Evolutionary conservation across 768 basidiomycete genomes (phyloP).

Genomic region (Tricholomella constricta): DNA sequence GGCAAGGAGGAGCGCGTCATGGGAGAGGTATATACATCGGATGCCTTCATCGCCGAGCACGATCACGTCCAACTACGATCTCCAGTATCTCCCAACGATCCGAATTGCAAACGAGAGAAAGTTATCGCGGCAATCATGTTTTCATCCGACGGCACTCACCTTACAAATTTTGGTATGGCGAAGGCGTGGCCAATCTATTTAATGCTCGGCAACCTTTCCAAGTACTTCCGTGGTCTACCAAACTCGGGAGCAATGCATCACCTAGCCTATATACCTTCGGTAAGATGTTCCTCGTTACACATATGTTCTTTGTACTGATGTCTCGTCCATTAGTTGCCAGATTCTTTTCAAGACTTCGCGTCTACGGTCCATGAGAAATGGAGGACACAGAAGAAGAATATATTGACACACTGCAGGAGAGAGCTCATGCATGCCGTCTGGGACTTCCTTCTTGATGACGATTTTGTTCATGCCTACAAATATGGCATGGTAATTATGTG

Average conservation of each 20-base stretch:
- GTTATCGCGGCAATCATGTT: slow-evolving; percentile 21
- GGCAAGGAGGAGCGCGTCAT: slow-evolving; percentile 7
- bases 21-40: slow-evolving; percentile 20
- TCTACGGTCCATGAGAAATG: background rate
- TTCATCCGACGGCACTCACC: slow-evolving; percentile 31
- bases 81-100: too few relatives aligned
- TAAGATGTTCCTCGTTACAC: slow-evolving; percentile 10
- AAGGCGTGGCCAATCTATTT: slow-evolving; percentile 37
- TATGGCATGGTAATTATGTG: slow-evolving; percentile 25
- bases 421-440: slow-evolving; percentile 30
- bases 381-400: background rate
- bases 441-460: slow-evolving; percentile 23
- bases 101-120: slow-evolving; percentile 7
- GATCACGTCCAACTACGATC: too few relatives aligned
- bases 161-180: slow-evolving; percentile 28
- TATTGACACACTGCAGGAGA: slow-evolving; percentile 23
- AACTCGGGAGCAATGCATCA: too few relatives aligned
- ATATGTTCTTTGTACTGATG: background rate
- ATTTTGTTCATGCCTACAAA: slow-evolving; percentile 21
- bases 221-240: slow-evolving; percentile 30
- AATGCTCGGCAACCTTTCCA: slow-evolving; percentile 35
- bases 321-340: slow-evolving; percentile 2
- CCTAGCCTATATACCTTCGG: slow-evolving; percentile 30
- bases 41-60: slow-evolving; percentile 12
- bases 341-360: slow-evolving; percentile 8